Conservation (phyloP, 2,329 filamentous ascomycete species). For the Colletotrichum liaoningense region DNA sequence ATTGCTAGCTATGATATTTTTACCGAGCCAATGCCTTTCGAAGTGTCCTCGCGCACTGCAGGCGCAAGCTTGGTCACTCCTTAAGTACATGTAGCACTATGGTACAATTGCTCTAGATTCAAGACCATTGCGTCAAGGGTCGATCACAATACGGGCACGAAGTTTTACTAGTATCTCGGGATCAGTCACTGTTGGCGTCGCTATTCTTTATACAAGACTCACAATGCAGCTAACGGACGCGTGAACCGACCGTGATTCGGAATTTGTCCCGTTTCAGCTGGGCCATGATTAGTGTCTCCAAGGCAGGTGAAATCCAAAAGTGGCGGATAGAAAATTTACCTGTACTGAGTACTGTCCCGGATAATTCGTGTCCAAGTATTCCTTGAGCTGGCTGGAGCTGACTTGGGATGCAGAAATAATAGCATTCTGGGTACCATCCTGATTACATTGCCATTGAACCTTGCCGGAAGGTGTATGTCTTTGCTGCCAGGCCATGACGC, state of each 20-base stretch:
- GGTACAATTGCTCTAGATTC: neutral
- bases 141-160: neutral
- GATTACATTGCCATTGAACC: slow-evolving; percentile 14
- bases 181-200: neutral
- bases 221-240: neutral
- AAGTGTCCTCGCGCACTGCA: no score
- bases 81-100: neutral
- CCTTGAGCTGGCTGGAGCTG: slow-evolving; percentile 18
- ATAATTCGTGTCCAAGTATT: slow-evolving; percentile 10
- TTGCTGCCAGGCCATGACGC: neutral
- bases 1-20: neutral
- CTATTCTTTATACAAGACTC: neutral
- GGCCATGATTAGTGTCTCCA: neutral
- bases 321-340: neutral
- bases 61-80: neutral
- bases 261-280: slow-evolving; percentile 25
- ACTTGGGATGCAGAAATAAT: slow-evolving; percentile 15
- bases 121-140: neutral
- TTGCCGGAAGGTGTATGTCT: neutral
- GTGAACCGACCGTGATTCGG: neutral
- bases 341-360: slow-evolving; percentile 21
- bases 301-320: neutral
- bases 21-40: neutral
- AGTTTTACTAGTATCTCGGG: neutral
- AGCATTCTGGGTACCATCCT: slow-evolving; percentile 13